phyloP scores from a whole-genome alignment of 2,329 filamentous ascomycete genomes.

The Cryphonectria japonica region DNA sequence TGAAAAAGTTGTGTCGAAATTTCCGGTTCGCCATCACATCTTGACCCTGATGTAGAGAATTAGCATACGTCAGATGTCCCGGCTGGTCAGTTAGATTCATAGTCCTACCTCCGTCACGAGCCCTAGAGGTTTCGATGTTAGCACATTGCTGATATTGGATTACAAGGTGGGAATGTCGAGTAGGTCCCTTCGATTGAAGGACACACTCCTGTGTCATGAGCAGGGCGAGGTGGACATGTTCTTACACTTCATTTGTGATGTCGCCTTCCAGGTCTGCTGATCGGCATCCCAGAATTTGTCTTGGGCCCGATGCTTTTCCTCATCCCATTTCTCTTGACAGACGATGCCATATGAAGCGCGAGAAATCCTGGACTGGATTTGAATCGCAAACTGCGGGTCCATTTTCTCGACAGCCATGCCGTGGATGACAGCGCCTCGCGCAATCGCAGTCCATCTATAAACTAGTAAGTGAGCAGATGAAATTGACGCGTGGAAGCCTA shows the following conservation, averaged over 20 bases:
- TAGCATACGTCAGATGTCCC: neutral
- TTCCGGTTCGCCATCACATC: neutral
- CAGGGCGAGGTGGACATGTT: neutral
- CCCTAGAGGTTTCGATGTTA: neutral
- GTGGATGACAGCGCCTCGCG: slow-evolving; percentile 32
- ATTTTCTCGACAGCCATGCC: slow-evolving; percentile 10
- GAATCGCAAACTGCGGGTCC: neutral
- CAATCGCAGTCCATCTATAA: slow-evolving; percentile 33
- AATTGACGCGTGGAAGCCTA: neutral
- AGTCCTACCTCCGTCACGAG: neutral
- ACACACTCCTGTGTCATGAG: too few species aligned
- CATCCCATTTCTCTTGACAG: slow-evolving; percentile 6
- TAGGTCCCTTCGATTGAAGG: neutral
- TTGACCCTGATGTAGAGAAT: slow-evolving; percentile 12
- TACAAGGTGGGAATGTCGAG: neutral
- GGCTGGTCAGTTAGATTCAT: neutral
- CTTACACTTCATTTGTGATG: slow-evolving; percentile 31
- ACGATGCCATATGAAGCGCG: slow-evolving; percentile 29
- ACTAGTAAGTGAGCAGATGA: accelerated
- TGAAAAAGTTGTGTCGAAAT: slow-evolving; percentile 5
- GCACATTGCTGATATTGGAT: neutral
- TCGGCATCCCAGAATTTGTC: slow-evolving; percentile 15
- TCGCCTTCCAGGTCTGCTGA: neutral
- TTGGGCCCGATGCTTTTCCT: neutral
- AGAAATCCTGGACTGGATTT: slow-evolving; percentile 25